Evolutionary conservation across 2,329 filamentous ascomycete species (phyloP).

Genomic region (Myotisia sp.): DNA sequence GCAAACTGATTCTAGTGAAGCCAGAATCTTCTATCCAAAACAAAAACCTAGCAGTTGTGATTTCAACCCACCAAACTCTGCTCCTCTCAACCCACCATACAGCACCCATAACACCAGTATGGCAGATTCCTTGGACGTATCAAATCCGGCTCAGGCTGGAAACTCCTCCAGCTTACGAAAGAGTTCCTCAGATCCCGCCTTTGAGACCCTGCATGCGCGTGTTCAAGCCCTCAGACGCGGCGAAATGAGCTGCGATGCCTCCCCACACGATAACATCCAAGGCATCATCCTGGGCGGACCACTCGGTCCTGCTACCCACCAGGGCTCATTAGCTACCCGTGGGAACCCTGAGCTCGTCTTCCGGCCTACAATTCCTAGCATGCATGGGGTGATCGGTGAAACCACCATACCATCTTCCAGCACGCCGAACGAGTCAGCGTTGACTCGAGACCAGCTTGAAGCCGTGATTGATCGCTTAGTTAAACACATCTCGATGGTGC

Average conservation of each 20-base stretch:
- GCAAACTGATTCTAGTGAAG: slow-evolving; percentile 1
- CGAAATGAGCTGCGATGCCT: not conserved
- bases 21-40: slow-evolving; percentile 2
- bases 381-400: slow-evolving; percentile 9
- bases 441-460: not conserved
- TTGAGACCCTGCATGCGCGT: too few species aligned
- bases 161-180: not conserved
- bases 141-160: not conserved
- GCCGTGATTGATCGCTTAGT: not conserved
- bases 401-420: not conserved
- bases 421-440: slow-evolving; percentile 1
- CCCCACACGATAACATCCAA: slow-evolving; percentile 9
- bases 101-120: not conserved
- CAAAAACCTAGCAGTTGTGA: not conserved
- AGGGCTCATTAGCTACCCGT: slow-evolving; percentile 8
- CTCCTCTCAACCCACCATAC: slow-evolving; percentile 1
- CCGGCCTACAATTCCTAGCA: slow-evolving; percentile 6
- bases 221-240: not conserved
- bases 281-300: slow-evolving; percentile 12
- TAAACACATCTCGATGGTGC: not conserved
- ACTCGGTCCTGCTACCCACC: slow-evolving; percentile 8
- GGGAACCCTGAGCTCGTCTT: slow-evolving; percentile 7
- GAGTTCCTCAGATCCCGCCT: slow-evolving; percentile 2
- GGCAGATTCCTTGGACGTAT: not conserved
- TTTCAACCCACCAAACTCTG: slow-evolving; percentile 1